These are phyloP conservation scores for Cryptosporidium xiaoi DNA, from an alignment of 169 alveolate genomes.

Conservation along the genomic window DNA sequence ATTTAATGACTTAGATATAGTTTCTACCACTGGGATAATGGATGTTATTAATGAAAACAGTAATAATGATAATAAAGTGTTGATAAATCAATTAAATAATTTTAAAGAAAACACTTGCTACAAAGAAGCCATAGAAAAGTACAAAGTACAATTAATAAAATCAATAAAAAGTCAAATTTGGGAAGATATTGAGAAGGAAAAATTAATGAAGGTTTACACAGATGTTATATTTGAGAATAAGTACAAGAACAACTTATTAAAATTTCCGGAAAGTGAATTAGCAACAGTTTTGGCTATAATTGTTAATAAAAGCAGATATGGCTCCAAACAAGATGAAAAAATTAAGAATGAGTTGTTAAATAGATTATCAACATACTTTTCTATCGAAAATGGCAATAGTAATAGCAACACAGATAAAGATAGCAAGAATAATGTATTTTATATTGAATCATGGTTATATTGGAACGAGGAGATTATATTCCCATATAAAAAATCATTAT, in stretches of 20 bases:
- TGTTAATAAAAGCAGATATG: slow-evolving; percentile 74
- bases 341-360: slow-evolving; percentile 43
- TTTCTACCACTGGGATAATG: no score
- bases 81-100: neutral
- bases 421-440: neutral
- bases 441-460: slow-evolving; percentile 7
- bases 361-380: slow-evolving; percentile 26
- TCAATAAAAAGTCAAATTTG: slow-evolving; percentile 44
- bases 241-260: slow-evolving; percentile 7
- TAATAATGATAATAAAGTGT: neutral
- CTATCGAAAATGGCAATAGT: slow-evolving; percentile 2
- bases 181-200: slow-evolving; percentile 47
- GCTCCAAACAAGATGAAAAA: slow-evolving; percentile 42
- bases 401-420: no score
- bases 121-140: neutral
- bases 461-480: slow-evolving; percentile 59
- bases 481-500: slow-evolving; percentile 14
- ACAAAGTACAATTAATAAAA: slow-evolving; percentile 1
- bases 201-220: slow-evolving; percentile 7
- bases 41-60: neutral
- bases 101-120: neutral
- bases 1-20: slow-evolving; percentile 14
- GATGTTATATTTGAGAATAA: slow-evolving; percentile 11
- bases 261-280: slow-evolving; percentile 29
- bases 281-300: slow-evolving; percentile 52